Evolutionary conservation across 2,329 filamentous ascomycete species (phyloP), one percentile per base, ranked within the genome.

Genomic region (Magnaporthiopsis poae): DNA sequence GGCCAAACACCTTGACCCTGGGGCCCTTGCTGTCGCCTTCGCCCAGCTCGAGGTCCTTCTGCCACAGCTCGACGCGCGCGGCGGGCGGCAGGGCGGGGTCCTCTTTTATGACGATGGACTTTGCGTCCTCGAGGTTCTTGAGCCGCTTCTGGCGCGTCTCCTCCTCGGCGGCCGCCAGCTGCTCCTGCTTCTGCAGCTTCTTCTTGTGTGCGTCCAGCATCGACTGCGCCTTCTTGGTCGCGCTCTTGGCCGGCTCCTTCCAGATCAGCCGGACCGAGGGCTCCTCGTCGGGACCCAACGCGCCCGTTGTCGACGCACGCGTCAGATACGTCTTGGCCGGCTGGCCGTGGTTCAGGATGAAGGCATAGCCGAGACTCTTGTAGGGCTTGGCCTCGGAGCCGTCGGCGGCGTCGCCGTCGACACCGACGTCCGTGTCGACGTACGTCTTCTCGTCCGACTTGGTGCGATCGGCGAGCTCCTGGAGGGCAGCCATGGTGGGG

Each of bases 231-330:
- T 96, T 96, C 82, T 96, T 96, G 75, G 92, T 77, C 29, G 91
- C 91, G 68, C 89, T 90, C 81, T 95, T 96, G 68, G 90, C 88
- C 27, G 87, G 89, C 66, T 89, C 88, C 80, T 93, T 94, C 90
- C 89, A 96, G 72, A 87, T 84, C 70, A 88, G 78, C 70, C 86
- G 84, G 66, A 83, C 83, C 66, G 83, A 81, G 69, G 84, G 82
- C 72, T 91, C 90, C 69, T 87, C 87, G 74, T 84, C 84, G 71
- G 84, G 82, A 66, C 80, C 83, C n/a, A 84, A 78, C 29, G 84
- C 76, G 33, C 85, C 86, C 63, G 86, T 88, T 68, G 84, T 80
- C 36, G 87, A 89, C 71, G 90, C 89, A 75, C 89, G 86, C 63
- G 84, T 87, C 69, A 89, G 81, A 77, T 91, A 95, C 68, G 84